Evolutionary conservation across 1,284 basidiomycete genomes (phyloP), one percentile per base, ranked within the genome.

Genomic region (Heterobasidion irregulare): DNA sequence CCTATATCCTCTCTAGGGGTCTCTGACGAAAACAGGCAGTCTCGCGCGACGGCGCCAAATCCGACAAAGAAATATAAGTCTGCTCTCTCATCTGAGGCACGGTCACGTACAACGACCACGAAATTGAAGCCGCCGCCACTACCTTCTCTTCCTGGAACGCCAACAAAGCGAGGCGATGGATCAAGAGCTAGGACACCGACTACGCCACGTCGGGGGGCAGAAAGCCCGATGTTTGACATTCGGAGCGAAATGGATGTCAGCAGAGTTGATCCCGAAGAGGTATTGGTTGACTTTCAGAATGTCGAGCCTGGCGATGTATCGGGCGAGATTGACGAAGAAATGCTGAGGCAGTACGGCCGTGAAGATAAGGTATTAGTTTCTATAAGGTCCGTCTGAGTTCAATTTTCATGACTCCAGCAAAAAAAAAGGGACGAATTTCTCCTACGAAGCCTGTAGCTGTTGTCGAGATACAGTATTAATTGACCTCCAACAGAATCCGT

Each of bases 321-420:
- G 2, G 79, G 69, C 0, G 86, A 87, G 52, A 72, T 86, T 6
- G 86, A 86, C 56, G 80, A 82, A 56, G 70, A 73, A 10, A 73
- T 74, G 66, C 62, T 80, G 35, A 62, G 71, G 2, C 75, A 82
- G 52, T 77, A 80, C 54, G 82, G 83, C 10, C 79, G 78, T 54
- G 80, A 88, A 56, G 92, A 94, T 66, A 92, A 93, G 63, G 92
- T 94, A 32, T 82, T 93, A 65, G 92, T 95, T 12, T 92, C 92
- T 26, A 79, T 95, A 59, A 77, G 92, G 90, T 92, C 59, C 56
- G 76, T 55, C 9, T 10, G 16, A 2, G 15, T 16, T 35, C 36
- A 50, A 36, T 1, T 41, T n/a, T 6, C n/a, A 10, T 41, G 10
- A n/a, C 10, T 10, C 38, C 5, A 8, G 3, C 10, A 8, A 12